Conservation (phyloP, 495 filamentous ascomycete species). For the Trichoderma asperelloides region DNA sequence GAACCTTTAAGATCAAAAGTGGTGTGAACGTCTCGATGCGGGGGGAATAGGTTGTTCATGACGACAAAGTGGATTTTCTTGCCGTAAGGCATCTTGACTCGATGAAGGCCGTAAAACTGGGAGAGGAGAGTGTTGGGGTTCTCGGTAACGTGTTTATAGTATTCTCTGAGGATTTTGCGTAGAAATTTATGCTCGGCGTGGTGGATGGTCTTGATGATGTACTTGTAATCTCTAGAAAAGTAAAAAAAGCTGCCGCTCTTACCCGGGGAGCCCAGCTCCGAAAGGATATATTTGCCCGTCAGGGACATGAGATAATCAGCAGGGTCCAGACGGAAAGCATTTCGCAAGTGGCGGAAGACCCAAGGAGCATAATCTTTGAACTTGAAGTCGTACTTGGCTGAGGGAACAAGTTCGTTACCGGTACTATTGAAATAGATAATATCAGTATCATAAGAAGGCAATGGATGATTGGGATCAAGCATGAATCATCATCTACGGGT, state of each 20-base stretch:
- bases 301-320: conserved; percentile 98
- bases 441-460: not conserved
- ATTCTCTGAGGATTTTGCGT: conserved; percentile 82
- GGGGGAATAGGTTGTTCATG: conserved; percentile 99
- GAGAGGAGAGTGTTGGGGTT: conserved; percentile 96
- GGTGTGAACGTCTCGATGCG: conserved; percentile 92
- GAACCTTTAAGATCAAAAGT: conserved; percentile 98
- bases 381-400: conserved; percentile 99
- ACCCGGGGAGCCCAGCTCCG: conserved; percentile 90
- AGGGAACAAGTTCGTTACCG: conserved; percentile 93
- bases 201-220: conserved; percentile 99
- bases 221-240: conserved; percentile 99
- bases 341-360: conserved; percentile 91
- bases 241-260: conserved; percentile 99
- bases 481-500: conserved; percentile 16
- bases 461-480: conserved; percentile 6
- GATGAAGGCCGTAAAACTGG: conserved; percentile 95
- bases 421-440: conserved; percentile 29
- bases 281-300: conserved; percentile 97
- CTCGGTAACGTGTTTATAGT: conserved; percentile 84
- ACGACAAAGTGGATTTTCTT: conserved; percentile 99
- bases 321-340: conserved; percentile 84
- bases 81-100: conserved; percentile 97
- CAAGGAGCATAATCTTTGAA: conserved; percentile 99
- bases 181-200: conserved; percentile 94